Conservation (phyloP, 345 rosid genomes). For the Aurinia saxatilis region DNA sequence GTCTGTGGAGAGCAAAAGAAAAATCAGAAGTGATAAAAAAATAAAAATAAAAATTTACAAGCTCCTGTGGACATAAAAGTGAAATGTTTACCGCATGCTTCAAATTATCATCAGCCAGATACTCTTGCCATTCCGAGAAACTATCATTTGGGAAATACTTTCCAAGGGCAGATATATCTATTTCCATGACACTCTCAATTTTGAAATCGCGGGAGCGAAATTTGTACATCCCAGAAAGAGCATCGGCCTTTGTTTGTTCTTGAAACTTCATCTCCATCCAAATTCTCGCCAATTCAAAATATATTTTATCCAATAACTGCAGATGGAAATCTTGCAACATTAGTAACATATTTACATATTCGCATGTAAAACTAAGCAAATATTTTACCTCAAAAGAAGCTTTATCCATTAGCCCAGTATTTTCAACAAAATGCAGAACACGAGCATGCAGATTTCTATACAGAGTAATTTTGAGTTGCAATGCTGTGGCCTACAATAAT, state of each 20-base stretch:
- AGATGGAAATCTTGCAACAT: constrained; percentile 22
- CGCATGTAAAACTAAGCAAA: constrained; percentile 2
- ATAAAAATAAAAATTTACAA: background rate
- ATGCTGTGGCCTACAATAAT: constrained; percentile 41
- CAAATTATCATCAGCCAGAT: constrained; percentile 55
- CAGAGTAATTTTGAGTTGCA: constrained; percentile 49
- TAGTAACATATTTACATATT: constrained; percentile 12
- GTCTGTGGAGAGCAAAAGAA: constrained; percentile 35
- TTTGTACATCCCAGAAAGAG: constrained; percentile 51
- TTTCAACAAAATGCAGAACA: constrained; percentile 53
- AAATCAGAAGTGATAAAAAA: background rate
- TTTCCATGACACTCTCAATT: constrained; percentile 68
- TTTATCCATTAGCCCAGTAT: constrained; percentile 47
- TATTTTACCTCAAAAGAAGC: constrained; percentile 57
- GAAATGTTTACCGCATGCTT: constrained; percentile 41
- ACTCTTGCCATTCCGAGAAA: constrained; percentile 69
- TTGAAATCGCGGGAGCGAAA: constrained; percentile 73
- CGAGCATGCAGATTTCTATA: constrained; percentile 53
- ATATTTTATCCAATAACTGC: constrained; percentile 64
- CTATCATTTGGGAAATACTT: constrained; percentile 50
- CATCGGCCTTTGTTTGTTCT: constrained; percentile 50
- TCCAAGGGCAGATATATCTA: constrained; percentile 54
- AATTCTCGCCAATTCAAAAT: constrained; percentile 45
- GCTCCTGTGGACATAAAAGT: background rate
- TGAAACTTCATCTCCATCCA: constrained; percentile 82